Evolutionary conservation across 352 stramenopile genomes (phyloP).

Genomic region (Pythium biforme): DNA sequence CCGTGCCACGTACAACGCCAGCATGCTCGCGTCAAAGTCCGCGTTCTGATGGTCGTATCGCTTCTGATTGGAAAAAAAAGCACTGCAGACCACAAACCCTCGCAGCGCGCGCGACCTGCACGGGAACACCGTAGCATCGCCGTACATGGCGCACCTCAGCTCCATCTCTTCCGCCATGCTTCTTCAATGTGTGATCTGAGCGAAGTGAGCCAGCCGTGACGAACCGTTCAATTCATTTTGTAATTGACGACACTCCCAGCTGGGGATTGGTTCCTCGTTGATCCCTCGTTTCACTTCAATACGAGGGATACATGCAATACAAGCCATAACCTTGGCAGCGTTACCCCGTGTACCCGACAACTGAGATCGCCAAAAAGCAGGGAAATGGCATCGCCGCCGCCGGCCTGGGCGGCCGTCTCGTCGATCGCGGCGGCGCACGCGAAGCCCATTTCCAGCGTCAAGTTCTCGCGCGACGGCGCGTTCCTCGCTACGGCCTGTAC

Average conservation of each 20-base stretch:
- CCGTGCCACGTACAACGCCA: background rate
- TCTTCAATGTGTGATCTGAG: background rate
- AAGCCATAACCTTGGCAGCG: too few species aligned
- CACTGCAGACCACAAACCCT: background rate
- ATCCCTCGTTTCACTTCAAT: too few species aligned
- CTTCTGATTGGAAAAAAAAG: background rate
- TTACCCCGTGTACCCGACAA: too few species aligned
- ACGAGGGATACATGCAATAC: too few species aligned
- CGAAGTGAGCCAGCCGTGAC: too few species aligned
- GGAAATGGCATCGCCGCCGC: background rate
- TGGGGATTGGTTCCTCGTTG: too few species aligned
- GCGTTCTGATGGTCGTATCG: background rate
- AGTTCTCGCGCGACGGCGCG: slow-evolving; percentile 54
- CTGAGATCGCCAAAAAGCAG: too few species aligned
- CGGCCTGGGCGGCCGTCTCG: background rate
- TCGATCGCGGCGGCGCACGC: slow-evolving; percentile 34
- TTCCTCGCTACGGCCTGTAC: slow-evolving; percentile 63
- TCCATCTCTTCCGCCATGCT: background rate
- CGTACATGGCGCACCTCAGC: background rate
- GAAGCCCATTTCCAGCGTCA: slow-evolving; percentile 75
- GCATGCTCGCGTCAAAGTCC: background rate
- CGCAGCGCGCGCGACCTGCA: background rate
- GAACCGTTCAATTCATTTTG: too few species aligned
- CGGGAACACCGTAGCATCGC: background rate
- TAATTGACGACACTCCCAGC: too few species aligned